phyloP scores from a whole-genome alignment of 495 filamentous ascomycete species.

The Clohesyomyces aquaticus region DNA sequence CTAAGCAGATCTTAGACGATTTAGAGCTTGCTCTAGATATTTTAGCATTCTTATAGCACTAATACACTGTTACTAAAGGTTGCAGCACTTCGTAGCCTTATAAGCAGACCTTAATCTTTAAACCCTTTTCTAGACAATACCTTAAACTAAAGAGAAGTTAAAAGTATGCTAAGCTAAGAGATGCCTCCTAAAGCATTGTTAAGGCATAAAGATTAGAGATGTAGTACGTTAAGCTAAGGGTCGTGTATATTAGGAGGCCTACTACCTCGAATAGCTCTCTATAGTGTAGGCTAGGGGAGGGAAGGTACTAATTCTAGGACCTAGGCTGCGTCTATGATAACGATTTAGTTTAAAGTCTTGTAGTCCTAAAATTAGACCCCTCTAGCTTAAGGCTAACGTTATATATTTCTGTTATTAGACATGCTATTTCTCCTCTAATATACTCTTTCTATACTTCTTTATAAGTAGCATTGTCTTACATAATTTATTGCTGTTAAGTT shows the following conservation, averaged over 20 bases:
- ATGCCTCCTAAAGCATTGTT: slow-evolving; percentile 19
- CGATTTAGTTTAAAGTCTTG: slow-evolving; percentile 13
- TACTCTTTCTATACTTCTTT: too few relatives aligned
- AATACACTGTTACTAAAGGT: slow-evolving; percentile 18
- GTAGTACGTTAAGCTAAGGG: slow-evolving; percentile 17
- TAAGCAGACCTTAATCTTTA: slow-evolving; percentile 13
- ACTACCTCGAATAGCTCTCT: slow-evolving; percentile 14
- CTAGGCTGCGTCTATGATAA: slow-evolving; percentile 11
- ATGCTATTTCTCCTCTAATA: too few relatives aligned
- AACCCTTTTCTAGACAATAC: slow-evolving; percentile 15
- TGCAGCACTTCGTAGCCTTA: slow-evolving; percentile 14
- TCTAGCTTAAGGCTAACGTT: slow-evolving; percentile 8
- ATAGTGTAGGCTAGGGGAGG: slow-evolving; percentile 13
- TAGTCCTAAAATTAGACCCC: slow-evolving; percentile 19
- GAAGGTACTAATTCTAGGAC: slow-evolving; percentile 18
- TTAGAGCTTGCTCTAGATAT: slow-evolving; percentile 17
- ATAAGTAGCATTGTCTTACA: slow-evolving; percentile 5
- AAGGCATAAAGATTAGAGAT: slow-evolving; percentile 19
- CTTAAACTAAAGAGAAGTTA: slow-evolving; percentile 7
- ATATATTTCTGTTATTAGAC: slow-evolving; percentile 17
- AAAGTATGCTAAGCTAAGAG: slow-evolving; percentile 17
- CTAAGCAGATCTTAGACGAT: slow-evolving; percentile 16
- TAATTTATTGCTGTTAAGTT: slow-evolving; percentile 1
- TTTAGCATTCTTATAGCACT: slow-evolving; percentile 15
- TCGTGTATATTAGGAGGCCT: slow-evolving; percentile 17